These are phyloP conservation scores for Musa itinerans DNA, from an alignment of 176 grass and related monocot genomes.

Conservation along the genomic window DNA sequence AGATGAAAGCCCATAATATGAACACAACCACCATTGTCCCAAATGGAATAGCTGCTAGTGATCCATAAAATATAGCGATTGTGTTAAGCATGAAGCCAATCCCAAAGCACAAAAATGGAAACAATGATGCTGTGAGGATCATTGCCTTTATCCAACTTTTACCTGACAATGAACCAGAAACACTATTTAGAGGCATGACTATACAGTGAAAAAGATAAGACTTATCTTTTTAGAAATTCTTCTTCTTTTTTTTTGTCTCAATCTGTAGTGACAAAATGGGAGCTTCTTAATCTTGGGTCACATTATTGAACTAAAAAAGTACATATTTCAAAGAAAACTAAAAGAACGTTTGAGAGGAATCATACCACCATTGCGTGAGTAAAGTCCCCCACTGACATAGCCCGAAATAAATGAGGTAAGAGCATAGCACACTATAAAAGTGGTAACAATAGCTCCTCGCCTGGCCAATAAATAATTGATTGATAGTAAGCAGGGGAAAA, in stretches of 20 bases:
- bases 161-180: conserved; percentile 34
- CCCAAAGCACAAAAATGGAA: conserved; percentile 91
- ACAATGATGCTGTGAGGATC: conserved; percentile 77
- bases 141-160: conserved; percentile 90
- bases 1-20: conserved; percentile 82
- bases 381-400: conserved; percentile 65
- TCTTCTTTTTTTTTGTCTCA: too few species aligned
- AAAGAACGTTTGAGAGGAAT: conserved; percentile 13
- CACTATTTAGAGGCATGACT: neutral
- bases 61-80: conserved; percentile 87
- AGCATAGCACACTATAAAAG: conserved; percentile 91
- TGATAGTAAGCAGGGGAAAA: neutral
- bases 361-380: conserved; percentile 75
- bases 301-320: neutral
- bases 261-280: too few species aligned
- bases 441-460: conserved; percentile 78
- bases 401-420: conserved; percentile 96
- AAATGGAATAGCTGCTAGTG: conserved; percentile 91
- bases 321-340: neutral
- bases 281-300: too few species aligned
- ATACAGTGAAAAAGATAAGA: neutral
- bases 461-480: conserved; percentile 24
- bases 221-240: neutral
- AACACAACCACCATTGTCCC: conserved; percentile 91
- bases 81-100: conserved; percentile 82